These are phyloP conservation scores for Xanthoconium stramineum DNA, from an alignment of 768 basidiomycete species.

Conservation along the genomic window DNA sequence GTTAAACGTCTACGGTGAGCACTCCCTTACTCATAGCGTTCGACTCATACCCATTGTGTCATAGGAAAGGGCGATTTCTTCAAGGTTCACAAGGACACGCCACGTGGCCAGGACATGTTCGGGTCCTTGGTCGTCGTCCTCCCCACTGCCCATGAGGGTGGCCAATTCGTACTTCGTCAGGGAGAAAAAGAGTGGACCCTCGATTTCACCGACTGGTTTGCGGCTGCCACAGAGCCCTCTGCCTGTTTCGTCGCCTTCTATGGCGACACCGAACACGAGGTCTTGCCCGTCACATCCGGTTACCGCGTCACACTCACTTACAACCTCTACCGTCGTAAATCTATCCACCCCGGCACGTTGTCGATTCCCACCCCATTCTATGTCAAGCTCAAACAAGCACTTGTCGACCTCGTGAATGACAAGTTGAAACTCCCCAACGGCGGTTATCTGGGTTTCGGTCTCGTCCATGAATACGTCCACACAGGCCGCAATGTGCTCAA, in stretches of 20 bases:
- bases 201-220: neutral
- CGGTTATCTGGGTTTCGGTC: conserved; percentile 15
- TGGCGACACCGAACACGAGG: conserved; percentile 35
- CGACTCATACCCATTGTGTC: neutral
- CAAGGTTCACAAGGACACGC: conserved; percentile 18
- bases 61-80: conserved; percentile 1
- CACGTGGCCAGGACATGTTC: conserved; percentile 35
- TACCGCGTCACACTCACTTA: conserved; percentile 39
- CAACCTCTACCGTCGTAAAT: conserved; percentile 32
- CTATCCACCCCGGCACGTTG: neutral
- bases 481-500: neutral
- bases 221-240: neutral
- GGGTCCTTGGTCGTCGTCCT: conserved; percentile 50
- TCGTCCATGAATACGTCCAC: conserved; percentile 14
- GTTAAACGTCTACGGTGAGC: conserved; percentile 45
- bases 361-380: neutral
- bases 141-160: conserved; percentile 29
- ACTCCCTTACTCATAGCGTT: neutral
- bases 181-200: neutral
- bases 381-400: neutral
- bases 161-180: conserved; percentile 7
- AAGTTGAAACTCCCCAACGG: conserved; percentile 2
- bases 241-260: conserved; percentile 40
- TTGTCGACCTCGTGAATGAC: neutral
- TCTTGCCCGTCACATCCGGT: no score